Conservation (phyloP, 257 asterid species). For the Solanum chilense region DNA sequence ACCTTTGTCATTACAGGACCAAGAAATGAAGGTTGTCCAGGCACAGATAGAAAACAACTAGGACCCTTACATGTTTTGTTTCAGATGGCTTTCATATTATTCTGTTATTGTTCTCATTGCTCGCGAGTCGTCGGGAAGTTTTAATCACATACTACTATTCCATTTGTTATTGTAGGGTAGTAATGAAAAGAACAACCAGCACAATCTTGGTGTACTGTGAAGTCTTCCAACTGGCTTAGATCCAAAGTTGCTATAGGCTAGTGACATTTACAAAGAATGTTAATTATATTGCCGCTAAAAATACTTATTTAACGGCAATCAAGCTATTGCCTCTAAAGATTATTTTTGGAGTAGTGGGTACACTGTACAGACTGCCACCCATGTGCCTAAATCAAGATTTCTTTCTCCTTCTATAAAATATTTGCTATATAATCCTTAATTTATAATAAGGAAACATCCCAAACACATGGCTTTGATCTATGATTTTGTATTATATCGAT, state of each 20-base stretch:
- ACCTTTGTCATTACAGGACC: not conserved
- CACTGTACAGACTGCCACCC: too few species aligned
- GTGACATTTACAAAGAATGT: too few species aligned
- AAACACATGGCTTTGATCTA: not conserved
- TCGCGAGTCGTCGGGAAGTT: not conserved
- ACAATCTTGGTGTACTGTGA: slow-evolving; percentile 30
- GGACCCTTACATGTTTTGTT: slow-evolving; percentile 13
- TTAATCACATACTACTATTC: not conserved
- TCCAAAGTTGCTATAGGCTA: too few species aligned
- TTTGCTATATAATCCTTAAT: not conserved
- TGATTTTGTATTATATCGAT: not conserved
- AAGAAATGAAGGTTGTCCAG: slow-evolving; percentile 26
- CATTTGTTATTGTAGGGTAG: slow-evolving; percentile 36
- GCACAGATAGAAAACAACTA: slow-evolving; percentile 23
- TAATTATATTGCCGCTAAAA: too few species aligned
- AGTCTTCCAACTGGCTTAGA: not conserved
- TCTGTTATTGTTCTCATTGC: not conserved
- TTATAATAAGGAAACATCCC: not conserved
- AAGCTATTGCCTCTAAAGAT: too few species aligned
- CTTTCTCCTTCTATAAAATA: not conserved
- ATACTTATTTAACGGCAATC: too few species aligned
- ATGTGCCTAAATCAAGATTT: not conserved
- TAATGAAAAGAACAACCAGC: not conserved
- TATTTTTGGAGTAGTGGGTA: too few species aligned
- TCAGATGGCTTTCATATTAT: slow-evolving; percentile 16